Evolutionary conservation across 2,329 filamentous ascomycete genomes (phyloP).

Genomic region (Curvularia eragrostidis): DNA sequence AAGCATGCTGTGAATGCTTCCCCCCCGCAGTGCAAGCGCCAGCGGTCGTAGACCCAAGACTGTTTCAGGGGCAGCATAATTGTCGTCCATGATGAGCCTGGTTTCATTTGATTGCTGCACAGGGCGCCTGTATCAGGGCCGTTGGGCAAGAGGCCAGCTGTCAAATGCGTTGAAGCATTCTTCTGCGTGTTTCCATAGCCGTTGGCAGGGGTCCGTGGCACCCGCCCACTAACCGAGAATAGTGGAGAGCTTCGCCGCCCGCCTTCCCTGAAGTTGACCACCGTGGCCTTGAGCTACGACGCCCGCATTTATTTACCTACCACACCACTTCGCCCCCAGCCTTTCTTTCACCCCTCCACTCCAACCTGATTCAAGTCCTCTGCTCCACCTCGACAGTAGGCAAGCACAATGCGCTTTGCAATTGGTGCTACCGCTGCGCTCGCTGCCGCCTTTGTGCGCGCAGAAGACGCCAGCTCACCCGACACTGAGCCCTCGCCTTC

Average conservation of each 20-base stretch:
- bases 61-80: background rate
- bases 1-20: constrained; percentile 1
- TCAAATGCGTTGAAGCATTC: constrained; percentile 27
- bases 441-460: constrained; percentile 75
- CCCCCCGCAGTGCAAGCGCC: constrained; percentile 2
- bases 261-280: constrained; percentile 28
- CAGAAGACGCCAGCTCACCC: constrained; percentile 62
- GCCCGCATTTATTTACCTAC: constrained; percentile 36
- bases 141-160: constrained; percentile 31
- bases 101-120: background rate
- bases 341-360: constrained; percentile 22
- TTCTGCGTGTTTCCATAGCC: constrained; percentile 20
- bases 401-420: constrained; percentile 64
- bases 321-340: constrained; percentile 30
- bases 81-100: background rate
- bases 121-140: constrained; percentile 3
- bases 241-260: constrained; percentile 23
- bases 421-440: constrained; percentile 73
- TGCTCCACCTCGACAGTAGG: constrained; percentile 42
- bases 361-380: constrained; percentile 35
- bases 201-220: constrained; percentile 17
- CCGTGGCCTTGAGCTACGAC: constrained; percentile 26
- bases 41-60: background rate
- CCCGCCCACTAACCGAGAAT: constrained; percentile 15
- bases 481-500: constrained; percentile 62